These are phyloP conservation scores for Cystofilobasidium macerans DNA, from an alignment of 768 basidiomycete species.

Conservation along the genomic window DNA sequence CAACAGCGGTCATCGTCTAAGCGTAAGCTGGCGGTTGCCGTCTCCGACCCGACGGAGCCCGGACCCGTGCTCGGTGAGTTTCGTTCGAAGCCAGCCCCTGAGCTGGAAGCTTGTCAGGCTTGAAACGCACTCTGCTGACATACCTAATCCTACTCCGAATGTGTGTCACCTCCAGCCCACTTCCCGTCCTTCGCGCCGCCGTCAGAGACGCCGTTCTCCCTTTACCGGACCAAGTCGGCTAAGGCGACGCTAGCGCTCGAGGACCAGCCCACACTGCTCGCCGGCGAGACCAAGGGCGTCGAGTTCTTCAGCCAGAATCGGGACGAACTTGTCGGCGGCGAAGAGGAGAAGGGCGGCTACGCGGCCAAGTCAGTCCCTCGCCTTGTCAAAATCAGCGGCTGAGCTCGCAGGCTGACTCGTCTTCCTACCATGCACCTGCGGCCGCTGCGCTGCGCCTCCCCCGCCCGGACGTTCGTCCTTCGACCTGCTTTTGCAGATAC, in stretches of 20 bases:
- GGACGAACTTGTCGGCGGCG: slow-evolving; percentile 41
- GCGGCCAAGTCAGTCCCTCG: slow-evolving; percentile 11
- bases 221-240: slow-evolving; percentile 41
- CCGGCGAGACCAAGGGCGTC: slow-evolving; percentile 70
- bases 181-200: slow-evolving; percentile 59
- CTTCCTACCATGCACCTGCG: no score
- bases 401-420: not conserved
- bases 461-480: no score
- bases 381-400: not conserved
- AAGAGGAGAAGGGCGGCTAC: slow-evolving; percentile 37
- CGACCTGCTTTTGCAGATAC: slow-evolving; percentile 61
- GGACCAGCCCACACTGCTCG: slow-evolving; percentile 45
- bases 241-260: slow-evolving; percentile 24
- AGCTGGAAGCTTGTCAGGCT: not conserved
- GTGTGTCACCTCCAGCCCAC: slow-evolving; percentile 43
- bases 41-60: not conserved
- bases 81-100: not conserved
- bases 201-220: slow-evolving; percentile 50
- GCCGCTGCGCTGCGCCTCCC: not conserved
- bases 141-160: no score
- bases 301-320: slow-evolving; percentile 61
- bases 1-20: not conserved
- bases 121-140: not conserved
- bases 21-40: not conserved
- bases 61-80: slow-evolving; percentile 7